phyloP scores from a whole-genome alignment of 1,284 basidiomycete species.

The Sporisorium scitamineum region DNA sequence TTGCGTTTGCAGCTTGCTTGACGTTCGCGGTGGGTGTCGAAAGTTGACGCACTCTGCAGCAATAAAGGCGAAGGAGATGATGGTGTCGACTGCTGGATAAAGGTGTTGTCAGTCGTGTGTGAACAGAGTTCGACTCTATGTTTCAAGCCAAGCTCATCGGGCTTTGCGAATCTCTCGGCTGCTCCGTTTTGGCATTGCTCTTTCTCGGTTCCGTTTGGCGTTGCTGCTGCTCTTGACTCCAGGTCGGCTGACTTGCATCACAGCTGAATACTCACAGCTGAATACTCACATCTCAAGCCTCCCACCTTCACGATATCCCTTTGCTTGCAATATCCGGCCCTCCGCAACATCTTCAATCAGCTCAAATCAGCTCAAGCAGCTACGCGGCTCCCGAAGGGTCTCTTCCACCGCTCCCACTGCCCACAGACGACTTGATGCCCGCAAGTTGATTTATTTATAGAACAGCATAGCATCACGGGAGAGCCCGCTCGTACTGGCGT shows the following conservation, averaged over 20 bases:
- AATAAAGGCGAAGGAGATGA: not conserved
- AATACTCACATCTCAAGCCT: not conserved
- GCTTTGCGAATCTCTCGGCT: conserved; percentile 12
- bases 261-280: not conserved
- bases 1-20: not conserved
- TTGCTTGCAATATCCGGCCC: not conserved
- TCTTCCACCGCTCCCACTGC: too few species aligned
- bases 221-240: conserved; percentile 5
- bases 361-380: not conserved
- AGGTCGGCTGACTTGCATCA: conserved; percentile 23
- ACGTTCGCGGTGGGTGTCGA: not conserved
- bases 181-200: not conserved
- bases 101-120: not conserved
- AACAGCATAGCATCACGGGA: not conserved
- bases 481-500: not conserved
- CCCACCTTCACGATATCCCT: not conserved
- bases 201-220: conserved; percentile 16
- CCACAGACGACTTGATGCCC: not conserved
- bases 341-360: not conserved
- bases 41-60: not conserved
- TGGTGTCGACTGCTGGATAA: not conserved
- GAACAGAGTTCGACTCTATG: not conserved
- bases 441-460: not conserved
- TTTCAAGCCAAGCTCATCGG: conserved; percentile 4
- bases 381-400: not conserved